Base-by-base conservation (phyloP, 495 filamentous ascomycete genomes). In the Oidiodendron maius region DNA sequence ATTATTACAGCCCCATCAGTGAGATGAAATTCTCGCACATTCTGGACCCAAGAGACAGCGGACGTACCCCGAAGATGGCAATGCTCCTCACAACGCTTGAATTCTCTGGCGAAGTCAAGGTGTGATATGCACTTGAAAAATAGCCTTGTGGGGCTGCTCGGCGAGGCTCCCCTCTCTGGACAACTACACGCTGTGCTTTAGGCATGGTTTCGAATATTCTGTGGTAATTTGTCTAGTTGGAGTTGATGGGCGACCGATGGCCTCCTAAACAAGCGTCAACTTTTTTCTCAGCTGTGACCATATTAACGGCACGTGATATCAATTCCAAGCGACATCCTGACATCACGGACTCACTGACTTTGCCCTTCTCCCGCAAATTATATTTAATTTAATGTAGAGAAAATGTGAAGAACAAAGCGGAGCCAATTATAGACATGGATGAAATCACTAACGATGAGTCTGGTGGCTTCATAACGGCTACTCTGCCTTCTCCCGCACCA, bases 31-130 rank as follows among this genome's bases (percentile, higher is more conserved):
- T n/a, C n/a, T n/a, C 11, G 37, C 37, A 40, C 13, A 40, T 10
- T 10, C 16, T 2, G n/a, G 9, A 34, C 30, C 20, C 22, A 21
- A 11, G 24, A 10, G 17, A 26, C 24, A n/a, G 18, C n/a, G 5
- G 12, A 77, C 85, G 52, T 72, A 91, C 87, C 43, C 81, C 81
- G 60, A 90, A 90, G 42, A 87, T 61, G 50, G 81, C 69, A 48
- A 90, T 57, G 58, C 84, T 88, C 60, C 80, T 75, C 51, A 90
- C 82, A 50, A 90, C 78, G 47, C 80, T 74, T 40, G 82, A 72
- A 66, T 91, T 90, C 66, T 91, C 87, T 22, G 85, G 67, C 46
- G 75, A 75, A 36, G 79, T 87, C 60, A 87, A 51, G 51, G 83
- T 70, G 37, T 75, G 72, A 65, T 87, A 88, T 48, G 76, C 53